Conservation (phyloP, 495 filamentous ascomycete species). For the Daldinia loculata region DNA sequence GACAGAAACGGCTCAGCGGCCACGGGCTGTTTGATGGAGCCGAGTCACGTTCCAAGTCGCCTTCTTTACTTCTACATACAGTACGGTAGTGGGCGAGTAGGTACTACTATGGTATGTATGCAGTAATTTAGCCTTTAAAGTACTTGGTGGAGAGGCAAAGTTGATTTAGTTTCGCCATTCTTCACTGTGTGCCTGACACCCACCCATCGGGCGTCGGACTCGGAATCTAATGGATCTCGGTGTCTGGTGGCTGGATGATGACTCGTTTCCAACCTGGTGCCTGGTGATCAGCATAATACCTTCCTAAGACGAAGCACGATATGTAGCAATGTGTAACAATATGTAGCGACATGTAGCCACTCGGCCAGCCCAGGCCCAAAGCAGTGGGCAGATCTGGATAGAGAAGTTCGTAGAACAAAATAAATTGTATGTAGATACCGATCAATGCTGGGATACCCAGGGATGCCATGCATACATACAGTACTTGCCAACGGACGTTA, state of each 20-base stretch:
- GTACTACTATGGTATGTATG: neutral
- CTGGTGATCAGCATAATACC: conserved; percentile 34
- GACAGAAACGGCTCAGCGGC: conserved; percentile 8
- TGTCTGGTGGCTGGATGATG: conserved; percentile 20
- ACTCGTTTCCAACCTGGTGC: conserved; percentile 34
- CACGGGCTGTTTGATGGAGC: conserved; percentile 26
- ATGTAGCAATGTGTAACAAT: conserved; percentile 4
- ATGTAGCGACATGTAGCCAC: conserved; percentile 1
- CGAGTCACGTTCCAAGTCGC: conserved; percentile 35
- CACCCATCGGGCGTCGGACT: conserved; percentile 16
- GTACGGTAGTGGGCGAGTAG: neutral
- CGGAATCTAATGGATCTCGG: neutral
- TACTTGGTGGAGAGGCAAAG: conserved; percentile 5
- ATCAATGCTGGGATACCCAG: neutral
- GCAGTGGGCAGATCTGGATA: conserved; percentile 7
- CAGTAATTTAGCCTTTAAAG: neutral
- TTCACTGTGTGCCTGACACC: conserved; percentile 24
- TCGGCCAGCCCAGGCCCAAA: conserved; percentile 26
- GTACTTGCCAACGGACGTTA: neutral
- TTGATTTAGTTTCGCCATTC: conserved; percentile 1
- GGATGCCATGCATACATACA: neutral
- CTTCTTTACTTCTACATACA: neutral
- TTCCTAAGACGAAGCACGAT: conserved; percentile 15
- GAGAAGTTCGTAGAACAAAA: neutral
- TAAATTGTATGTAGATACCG: neutral